Base-by-base conservation (phyloP, 495 filamentous ascomycete genomes). In the Parathielavia hyrcaniae region DNA sequence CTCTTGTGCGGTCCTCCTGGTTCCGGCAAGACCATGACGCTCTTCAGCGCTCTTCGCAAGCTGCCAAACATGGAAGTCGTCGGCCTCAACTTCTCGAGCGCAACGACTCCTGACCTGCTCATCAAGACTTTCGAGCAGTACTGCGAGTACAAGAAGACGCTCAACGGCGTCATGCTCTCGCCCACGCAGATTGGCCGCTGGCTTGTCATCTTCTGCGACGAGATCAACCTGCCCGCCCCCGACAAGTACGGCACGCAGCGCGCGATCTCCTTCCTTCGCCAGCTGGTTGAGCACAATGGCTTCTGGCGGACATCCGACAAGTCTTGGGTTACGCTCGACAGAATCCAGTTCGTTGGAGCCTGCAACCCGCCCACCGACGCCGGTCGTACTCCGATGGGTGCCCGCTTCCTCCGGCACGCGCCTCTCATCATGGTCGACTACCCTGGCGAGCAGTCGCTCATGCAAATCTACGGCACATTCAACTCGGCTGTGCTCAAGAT, bases 71-170 rank as follows among this genome's bases (percentile, higher is more conserved):
- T 99, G 91, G 95, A 99, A 72, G 88, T 95, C 53, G 95, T 97
- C 53, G 93, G 93, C 45, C 88, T 99, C 71, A 99, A 99, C 70
- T 99, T 99, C 72, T 99, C 93, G 16, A 97, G 93, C 63, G 95
- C 93, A 3, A 99, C 93, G 1, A 97, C 95, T 2, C 95, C 93
- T 16, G 95, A 97, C 72, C 83, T 99, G 23, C 81, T 99, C 60
- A 88, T 99, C 74, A 97, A 97, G 79, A 97, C 95, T 0, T 96
- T 99, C 60, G 93, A 97, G 74, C 93, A 99, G 70, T 97, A 99
- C 69, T 99, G 93, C 71, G 93, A 99, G 71, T 99, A 99, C 73
- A 89, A 89, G 74, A 97, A 97, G 80, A 97, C 93, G 16, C 76
- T 97, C 23, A 97, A 92, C 64, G 93, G 93, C 47, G 89, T 97